phyloP scores from a whole-genome alignment of 176 grass and related monocot species.

The Aegilops tauschii region DNA sequence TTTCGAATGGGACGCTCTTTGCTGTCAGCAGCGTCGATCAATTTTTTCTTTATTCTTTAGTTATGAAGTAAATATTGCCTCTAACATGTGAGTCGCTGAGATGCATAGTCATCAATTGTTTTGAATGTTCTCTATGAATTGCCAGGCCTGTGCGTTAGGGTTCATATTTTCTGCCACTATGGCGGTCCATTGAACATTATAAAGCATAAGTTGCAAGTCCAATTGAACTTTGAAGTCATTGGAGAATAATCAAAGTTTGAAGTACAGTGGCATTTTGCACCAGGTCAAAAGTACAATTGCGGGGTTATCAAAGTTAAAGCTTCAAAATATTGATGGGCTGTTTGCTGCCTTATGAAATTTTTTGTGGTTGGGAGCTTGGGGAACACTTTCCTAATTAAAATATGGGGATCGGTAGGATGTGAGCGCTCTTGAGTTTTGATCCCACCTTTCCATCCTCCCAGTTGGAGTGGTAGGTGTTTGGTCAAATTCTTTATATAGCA shows the following conservation, averaged over 20 bases:
- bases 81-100: too few relatives aligned
- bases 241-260: neutral
- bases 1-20: too few relatives aligned
- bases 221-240: neutral
- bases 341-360: slow-evolving; percentile 4
- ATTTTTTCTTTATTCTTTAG: too few relatives aligned
- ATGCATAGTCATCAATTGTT: too few relatives aligned
- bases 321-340: neutral
- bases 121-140: too few relatives aligned
- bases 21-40: too few relatives aligned
- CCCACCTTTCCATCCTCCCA: slow-evolving; percentile 12
- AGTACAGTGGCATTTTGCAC: neutral
- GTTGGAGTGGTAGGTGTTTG: neutral
- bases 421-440: neutral
- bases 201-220: neutral
- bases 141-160: too few relatives aligned
- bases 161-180: too few relatives aligned
- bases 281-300: neutral
- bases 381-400: neutral
- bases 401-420: slow-evolving; percentile 3
- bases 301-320: neutral
- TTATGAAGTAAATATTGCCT: too few relatives aligned
- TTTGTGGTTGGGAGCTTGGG: neutral
- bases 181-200: neutral
- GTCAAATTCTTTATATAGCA: neutral